phyloP scores from a whole-genome alignment of 805 yeast species.

The Myxozyma sirexii region DNA sequence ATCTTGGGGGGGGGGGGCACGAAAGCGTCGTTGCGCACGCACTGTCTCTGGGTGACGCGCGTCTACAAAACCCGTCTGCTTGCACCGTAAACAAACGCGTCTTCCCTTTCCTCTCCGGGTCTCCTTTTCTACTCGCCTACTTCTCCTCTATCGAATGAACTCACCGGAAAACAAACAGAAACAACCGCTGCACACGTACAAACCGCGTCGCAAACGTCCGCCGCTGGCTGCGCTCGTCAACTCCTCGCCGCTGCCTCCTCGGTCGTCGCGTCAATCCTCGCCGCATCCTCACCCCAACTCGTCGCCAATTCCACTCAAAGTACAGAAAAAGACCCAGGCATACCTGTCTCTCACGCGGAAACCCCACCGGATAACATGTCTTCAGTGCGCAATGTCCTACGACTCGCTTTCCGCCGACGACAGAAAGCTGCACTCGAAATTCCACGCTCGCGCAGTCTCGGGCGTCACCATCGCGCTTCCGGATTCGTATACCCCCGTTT shows the following conservation, averaged over 20 bases:
- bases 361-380: conserved; percentile 45
- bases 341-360: conserved; percentile 28
- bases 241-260: neutral
- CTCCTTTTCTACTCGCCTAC: no score
- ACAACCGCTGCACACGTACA: neutral
- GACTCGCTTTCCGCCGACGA: conserved; percentile 48
- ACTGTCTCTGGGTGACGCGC: neutral
- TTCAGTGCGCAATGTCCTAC: conserved; percentile 59
- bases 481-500: neutral
- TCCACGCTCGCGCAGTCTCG: conserved; percentile 50
- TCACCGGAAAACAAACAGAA: neutral
- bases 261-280: neutral
- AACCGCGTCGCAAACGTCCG: neutral
- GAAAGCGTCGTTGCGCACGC: no score
- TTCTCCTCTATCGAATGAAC: no score
- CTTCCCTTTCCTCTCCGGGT: neutral
- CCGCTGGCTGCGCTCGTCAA: neutral
- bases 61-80: conserved; percentile 4
- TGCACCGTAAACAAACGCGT: conserved; percentile 10
- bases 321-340: conserved; percentile 25
- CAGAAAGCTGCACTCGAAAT: conserved; percentile 48
- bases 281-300: neutral
- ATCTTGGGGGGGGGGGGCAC: no score
- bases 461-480: conserved; percentile 49
- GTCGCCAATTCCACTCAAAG: neutral